Base-by-base conservation (phyloP, 208 protist species). In the Wallacemonas sp. region DNA sequence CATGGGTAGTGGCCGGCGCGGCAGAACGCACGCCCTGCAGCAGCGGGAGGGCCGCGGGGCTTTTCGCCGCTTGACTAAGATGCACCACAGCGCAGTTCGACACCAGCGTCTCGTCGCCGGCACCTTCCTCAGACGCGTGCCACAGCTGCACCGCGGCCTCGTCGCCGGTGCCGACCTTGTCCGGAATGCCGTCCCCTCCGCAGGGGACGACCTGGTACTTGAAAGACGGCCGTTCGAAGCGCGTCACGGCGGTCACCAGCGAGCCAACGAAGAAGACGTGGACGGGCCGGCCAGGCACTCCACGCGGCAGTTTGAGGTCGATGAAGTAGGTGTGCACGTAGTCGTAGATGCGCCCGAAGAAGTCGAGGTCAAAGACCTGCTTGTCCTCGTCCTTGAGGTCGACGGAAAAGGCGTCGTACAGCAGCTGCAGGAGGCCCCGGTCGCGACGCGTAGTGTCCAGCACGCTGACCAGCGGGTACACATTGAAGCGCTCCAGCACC, bases 241-340 rank as follows among this genome's bases (percentile, higher is more conserved):
- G 39, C n/a, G 18, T 11, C 48, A 54, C 39, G 29, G 44, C 54
- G n/a, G 32, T 54, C 12, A 70, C 65, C 11, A 70, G 39, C 22
- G 44, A 61, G 23, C 46, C 28, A 3, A 70, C 31, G 28, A 62
- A 61, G 39, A 39, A 64, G 26, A 64, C 57, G 41, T 50, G 41
- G 14, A 50, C 22, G 22, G 25, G 33, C 31, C 48, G 39, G 11
- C 20, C 36, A 44, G 44, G 45, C 11, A 42, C 18, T 3, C 5
- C 32, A 10, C 8, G 5, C 3, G 52, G 36, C 46, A 83, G 31
- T 22, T 84, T 48, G 28, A 84, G 67, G 18, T 68, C 54, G 18
- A 76, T 72, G 28, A 82, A 81, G 62, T 87, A 92, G 8, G 70
- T 68, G 4, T 63, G 65, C 12, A 88, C 74, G 61, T 92, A 92